Conservation (phyloP, 139 green algal species). For the Helicosporidium sp. region DNA sequence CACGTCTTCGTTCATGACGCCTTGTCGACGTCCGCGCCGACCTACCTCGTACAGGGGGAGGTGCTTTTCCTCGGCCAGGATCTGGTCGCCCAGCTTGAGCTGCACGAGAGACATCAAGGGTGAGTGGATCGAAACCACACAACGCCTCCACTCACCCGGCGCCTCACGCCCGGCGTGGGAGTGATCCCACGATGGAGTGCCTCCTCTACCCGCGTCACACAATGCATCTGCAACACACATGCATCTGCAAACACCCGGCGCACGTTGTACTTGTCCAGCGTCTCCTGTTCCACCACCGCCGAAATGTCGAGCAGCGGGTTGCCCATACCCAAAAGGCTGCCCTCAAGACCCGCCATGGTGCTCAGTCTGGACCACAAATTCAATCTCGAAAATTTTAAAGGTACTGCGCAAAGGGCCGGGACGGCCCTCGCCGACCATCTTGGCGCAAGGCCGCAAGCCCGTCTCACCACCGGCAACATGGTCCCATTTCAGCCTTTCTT, state of each 20-base stretch:
- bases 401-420: no score
- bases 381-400: no score
- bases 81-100: conserved; percentile 84
- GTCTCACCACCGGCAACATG: no score
- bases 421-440: no score
- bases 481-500: no score
- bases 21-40: background rate
- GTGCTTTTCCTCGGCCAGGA: conserved; percentile 94
- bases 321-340: conserved; percentile 24
- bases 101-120: conserved; percentile 19
- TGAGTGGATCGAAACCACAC: background rate
- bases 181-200: background rate
- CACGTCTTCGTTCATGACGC: background rate
- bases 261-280: conserved; percentile 80
- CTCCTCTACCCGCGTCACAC: no score
- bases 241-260: no score
- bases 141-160: background rate
- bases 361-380: no score
- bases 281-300: conserved; percentile 50
- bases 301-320: conserved; percentile 94
- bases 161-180: background rate
- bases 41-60: conserved; percentile 74
- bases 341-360: conserved; percentile 17
- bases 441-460: no score
- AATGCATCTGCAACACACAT: no score